Evolutionary conservation across 495 filamentous ascomycete genomes (phyloP).

Genomic region (Tuber melanosporum): DNA sequence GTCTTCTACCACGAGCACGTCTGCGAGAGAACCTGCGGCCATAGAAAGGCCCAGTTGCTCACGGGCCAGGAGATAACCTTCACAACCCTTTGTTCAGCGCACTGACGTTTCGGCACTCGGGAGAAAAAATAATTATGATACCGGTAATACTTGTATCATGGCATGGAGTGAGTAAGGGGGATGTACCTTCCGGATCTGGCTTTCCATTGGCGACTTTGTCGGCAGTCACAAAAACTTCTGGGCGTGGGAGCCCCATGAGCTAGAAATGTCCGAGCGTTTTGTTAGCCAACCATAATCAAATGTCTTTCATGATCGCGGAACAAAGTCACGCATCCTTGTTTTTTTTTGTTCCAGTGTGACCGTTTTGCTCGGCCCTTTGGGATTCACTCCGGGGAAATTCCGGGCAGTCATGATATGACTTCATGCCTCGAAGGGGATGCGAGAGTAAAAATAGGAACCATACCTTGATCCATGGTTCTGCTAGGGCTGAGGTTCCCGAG

Average conservation of each 20-base stretch:
- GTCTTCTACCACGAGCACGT: conserved; percentile 80
- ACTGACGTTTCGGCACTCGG: conserved; percentile 12
- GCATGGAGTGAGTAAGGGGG: conserved; percentile 20
- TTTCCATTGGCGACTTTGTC: conserved; percentile 83
- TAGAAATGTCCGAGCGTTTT: conserved; percentile 1
- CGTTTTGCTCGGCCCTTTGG: not conserved
- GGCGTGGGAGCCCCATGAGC: conserved; percentile 61
- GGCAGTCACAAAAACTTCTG: conserved; percentile 69
- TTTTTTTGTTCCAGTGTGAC: not conserved
- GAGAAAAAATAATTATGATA: not conserved
- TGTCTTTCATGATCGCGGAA: not conserved
- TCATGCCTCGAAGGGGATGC: not conserved
- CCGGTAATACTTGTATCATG: not conserved
- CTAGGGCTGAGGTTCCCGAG: conserved; percentile 71
- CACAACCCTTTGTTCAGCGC: conserved; percentile 6
- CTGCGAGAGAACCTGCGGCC: conserved; percentile 41
- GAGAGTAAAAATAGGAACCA: conserved; percentile 8
- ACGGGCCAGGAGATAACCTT: conserved; percentile 36
- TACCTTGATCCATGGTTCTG: conserved; percentile 78
- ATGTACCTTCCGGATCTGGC: conserved; percentile 72
- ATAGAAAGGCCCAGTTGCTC: conserved; percentile 32
- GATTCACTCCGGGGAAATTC: not conserved
- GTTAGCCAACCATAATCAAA: not conserved
- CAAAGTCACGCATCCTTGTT: not conserved
- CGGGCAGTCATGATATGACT: conserved; percentile 2